A percentile compares a stretch with the other conserved stretches of the same genome.
phyloP scores from a whole-genome alignment of 441 rosid species.

The Gossypium trilobum region DNA sequence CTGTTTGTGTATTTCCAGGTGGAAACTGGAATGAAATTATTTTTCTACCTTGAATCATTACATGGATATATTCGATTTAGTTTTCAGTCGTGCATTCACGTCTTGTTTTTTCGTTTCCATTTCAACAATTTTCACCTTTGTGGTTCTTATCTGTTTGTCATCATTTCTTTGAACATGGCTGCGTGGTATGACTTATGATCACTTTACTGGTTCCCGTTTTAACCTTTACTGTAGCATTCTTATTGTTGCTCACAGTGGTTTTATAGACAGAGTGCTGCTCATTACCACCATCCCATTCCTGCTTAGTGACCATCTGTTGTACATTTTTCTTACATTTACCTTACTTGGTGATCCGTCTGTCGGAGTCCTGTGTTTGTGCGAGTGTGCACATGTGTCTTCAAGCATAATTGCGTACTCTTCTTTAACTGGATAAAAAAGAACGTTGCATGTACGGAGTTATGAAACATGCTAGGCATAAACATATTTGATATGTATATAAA shows the following conservation, averaged over 20 bases:
- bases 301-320: background rate
- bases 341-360: background rate
- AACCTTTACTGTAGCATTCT: background rate
- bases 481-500: background rate
- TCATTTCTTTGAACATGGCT: background rate
- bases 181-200: no score
- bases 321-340: no score
- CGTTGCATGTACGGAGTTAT: background rate
- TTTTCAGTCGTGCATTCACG: background rate
- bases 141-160: background rate
- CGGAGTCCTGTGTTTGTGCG: background rate
- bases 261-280: background rate
- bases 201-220: background rate
- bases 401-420: background rate
- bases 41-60: background rate
- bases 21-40: background rate
- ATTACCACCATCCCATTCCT: background rate
- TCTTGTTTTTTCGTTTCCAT: background rate
- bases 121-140: background rate
- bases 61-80: background rate
- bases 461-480: background rate
- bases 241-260: background rate
- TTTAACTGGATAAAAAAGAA: background rate
- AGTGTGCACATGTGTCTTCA: no score
- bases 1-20: background rate